A percentile compares a stretch with the other conserved stretches of the same genome.
phyloP scores from a whole-genome alignment of 441 rosid genomes.

The Melastoma candidum region DNA sequence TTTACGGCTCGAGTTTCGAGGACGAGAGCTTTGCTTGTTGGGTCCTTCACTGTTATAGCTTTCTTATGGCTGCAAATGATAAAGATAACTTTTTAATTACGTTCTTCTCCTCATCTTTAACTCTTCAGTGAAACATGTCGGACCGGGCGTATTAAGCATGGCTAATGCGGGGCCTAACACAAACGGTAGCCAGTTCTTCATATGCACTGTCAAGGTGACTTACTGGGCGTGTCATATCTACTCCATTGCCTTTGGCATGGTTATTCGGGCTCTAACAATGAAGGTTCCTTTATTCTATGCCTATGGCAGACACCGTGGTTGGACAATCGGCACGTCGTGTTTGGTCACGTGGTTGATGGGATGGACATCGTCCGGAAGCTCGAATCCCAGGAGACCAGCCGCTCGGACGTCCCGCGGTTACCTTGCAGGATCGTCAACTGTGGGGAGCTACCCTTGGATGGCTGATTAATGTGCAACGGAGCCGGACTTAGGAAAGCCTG shows the following conservation, averaged over 20 bases:
- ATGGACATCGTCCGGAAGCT: slow-evolving; percentile 44
- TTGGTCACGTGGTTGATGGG: slow-evolving; percentile 54
- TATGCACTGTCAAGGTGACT: slow-evolving; percentile 56
- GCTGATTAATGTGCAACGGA: slow-evolving; percentile 21
- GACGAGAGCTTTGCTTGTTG: slow-evolving; percentile 60
- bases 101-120: too few species aligned
- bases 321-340: slow-evolving; percentile 64
- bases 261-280: background rate
- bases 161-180: slow-evolving; percentile 73
- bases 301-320: slow-evolving; percentile 50
- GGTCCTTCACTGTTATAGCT: slow-evolving; percentile 4
- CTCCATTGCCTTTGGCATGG: too few species aligned
- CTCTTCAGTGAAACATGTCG: slow-evolving; percentile 57
- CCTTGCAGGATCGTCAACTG: slow-evolving; percentile 51
- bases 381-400: slow-evolving; percentile 47
- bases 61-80: too few species aligned
- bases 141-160: slow-evolving; percentile 64
- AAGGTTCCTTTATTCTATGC: slow-evolving; percentile 5
- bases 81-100: too few species aligned
- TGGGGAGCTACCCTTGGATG: slow-evolving; percentile 46
- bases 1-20: slow-evolving; percentile 50
- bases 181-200: slow-evolving; percentile 68
- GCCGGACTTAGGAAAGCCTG: background rate
- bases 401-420: slow-evolving; percentile 36
- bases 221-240: background rate